Evolutionary conservation across 2,329 filamentous ascomycete genomes (phyloP).

Genomic region (Colletotrichum sp.): DNA sequence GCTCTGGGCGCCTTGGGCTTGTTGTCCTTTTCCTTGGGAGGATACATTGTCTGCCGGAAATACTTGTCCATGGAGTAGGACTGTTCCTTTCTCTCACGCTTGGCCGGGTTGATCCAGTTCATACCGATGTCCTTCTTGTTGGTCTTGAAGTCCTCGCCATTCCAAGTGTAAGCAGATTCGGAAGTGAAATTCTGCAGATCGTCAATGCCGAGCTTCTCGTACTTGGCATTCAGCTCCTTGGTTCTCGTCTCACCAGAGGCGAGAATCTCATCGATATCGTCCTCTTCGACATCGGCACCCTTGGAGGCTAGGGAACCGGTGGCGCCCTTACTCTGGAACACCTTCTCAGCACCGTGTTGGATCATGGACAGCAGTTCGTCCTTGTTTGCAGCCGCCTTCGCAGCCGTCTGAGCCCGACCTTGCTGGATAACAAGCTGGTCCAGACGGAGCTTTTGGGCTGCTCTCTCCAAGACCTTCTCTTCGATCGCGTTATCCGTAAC

Average conservation of each 20-base stretch:
- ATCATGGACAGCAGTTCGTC: slow-evolving; percentile 98
- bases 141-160: slow-evolving; percentile 92
- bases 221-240: slow-evolving; percentile 88
- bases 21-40: slow-evolving; percentile 80
- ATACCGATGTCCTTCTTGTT: slow-evolving; percentile 91
- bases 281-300: slow-evolving; percentile 73
- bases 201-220: slow-evolving; percentile 95
- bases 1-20: slow-evolving; percentile 96
- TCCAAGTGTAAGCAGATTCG: slow-evolving; percentile 98
- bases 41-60: slow-evolving; percentile 87
- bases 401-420: slow-evolving; percentile 88
- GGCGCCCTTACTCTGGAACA: slow-evolving; percentile 79
- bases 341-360: slow-evolving; percentile 95
- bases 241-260: slow-evolving; percentile 87
- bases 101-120: slow-evolving; percentile 97
- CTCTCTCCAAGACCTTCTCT: slow-evolving; percentile 95
- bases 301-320: slow-evolving; percentile 65
- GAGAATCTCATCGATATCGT: slow-evolving; percentile 90
- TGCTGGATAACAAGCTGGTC: slow-evolving; percentile 99
- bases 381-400: slow-evolving; percentile 92
- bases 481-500: slow-evolving; percentile 98
- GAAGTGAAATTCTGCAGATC: slow-evolving; percentile 98
- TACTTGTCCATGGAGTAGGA: slow-evolving; percentile 99
- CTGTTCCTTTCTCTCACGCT: slow-evolving; percentile 97
- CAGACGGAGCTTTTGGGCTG: slow-evolving; percentile 93